A percentile compares a stretch with the other conserved stretches of the same genome.
phyloP scores from a whole-genome alignment of 2,329 filamentous ascomycete genomes.

The Trichoderma brevicompactum region DNA sequence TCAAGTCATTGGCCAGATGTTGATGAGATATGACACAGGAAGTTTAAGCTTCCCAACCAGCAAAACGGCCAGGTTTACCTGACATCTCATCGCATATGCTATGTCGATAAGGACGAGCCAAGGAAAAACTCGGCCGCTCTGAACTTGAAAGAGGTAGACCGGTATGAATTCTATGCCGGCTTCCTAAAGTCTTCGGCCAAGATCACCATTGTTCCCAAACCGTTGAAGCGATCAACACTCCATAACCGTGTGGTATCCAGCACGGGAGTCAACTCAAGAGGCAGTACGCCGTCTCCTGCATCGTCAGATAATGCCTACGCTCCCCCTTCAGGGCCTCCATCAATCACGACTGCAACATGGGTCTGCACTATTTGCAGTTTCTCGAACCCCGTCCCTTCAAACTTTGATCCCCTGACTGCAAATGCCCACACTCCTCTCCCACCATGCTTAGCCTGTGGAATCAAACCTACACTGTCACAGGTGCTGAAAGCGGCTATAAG shows the following conservation, averaged over 20 bases:
- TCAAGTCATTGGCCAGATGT: neutral
- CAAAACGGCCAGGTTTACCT: conserved; percentile 97
- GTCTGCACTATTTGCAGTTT: conserved; percentile 96
- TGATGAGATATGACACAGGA: conserved; percentile 57
- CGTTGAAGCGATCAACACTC: conserved; percentile 67
- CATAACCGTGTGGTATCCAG: conserved; percentile 57
- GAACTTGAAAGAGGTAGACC: conserved; percentile 88
- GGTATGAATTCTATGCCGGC: conserved; percentile 87
- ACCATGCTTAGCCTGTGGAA: conserved; percentile 90
- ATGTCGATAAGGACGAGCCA: conserved; percentile 87
- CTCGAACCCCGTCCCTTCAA: conserved; percentile 88
- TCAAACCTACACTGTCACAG: conserved; percentile 82
- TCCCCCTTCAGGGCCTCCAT: conserved; percentile 45
- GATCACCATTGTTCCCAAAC: conserved; percentile 85
- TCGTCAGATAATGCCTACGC: conserved; percentile 50
- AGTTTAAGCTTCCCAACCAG: conserved; percentile 91
- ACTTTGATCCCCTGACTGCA: conserved; percentile 85
- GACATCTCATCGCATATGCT: conserved; percentile 94
- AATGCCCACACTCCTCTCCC: conserved; percentile 79
- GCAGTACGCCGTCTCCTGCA: conserved; percentile 52
- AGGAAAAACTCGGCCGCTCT: conserved; percentile 82
- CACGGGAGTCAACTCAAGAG: conserved; percentile 52
- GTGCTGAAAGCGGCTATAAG: conserved; percentile 86
- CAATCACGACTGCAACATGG: conserved; percentile 75
- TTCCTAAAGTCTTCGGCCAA: conserved; percentile 96